Evolutionary conservation across 768 basidiomycete genomes (phyloP).

Genomic region (Calvatia gigantea): DNA sequence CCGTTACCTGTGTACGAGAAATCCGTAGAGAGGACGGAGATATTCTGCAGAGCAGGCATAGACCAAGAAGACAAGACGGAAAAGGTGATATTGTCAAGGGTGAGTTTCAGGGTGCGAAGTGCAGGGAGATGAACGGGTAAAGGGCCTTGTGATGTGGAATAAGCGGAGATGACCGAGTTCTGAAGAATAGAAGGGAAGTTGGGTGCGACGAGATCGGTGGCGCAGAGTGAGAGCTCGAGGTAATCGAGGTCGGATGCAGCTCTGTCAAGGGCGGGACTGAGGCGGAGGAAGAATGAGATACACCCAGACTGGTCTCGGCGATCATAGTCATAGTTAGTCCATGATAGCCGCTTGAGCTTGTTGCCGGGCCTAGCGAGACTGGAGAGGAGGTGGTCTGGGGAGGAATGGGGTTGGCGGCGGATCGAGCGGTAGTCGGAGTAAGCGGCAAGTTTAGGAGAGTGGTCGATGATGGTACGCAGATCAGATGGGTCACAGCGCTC

Average conservation of each 20-base stretch:
- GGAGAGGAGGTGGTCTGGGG: constrained; percentile 45
- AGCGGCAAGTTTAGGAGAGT: constrained; percentile 53
- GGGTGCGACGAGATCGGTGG: constrained; percentile 37
- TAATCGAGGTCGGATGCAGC: constrained; percentile 58
- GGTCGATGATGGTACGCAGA: constrained; percentile 65
- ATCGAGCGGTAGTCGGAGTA: constrained; percentile 67
- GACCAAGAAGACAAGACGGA: constrained; percentile 61
- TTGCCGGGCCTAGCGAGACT: constrained; percentile 53
- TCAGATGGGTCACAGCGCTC: constrained; percentile 66
- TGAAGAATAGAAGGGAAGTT: constrained; percentile 9
- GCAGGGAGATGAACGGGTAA: constrained; percentile 51
- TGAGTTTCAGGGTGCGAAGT: constrained; percentile 65
- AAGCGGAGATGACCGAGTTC: constrained; percentile 15
- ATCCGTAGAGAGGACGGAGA: constrained; percentile 69
- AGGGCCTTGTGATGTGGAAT: constrained; percentile 20
- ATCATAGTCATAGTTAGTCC: constrained; percentile 64
- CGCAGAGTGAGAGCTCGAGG: constrained; percentile 62
- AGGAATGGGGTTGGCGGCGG: constrained; percentile 32
- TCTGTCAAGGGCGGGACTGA: constrained; percentile 49
- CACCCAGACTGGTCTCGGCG: constrained; percentile 30
- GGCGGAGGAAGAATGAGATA: constrained; percentile 48
- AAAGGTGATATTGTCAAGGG: constrained; percentile 70
- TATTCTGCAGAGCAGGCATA: constrained; percentile 59
- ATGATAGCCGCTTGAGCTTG: constrained; percentile 54
- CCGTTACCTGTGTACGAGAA: constrained; percentile 67